These are phyloP conservation scores for Cryptococcus sp. DNA, from an alignment of 1,284 basidiomycete genomes.

Conservation along the genomic window DNA sequence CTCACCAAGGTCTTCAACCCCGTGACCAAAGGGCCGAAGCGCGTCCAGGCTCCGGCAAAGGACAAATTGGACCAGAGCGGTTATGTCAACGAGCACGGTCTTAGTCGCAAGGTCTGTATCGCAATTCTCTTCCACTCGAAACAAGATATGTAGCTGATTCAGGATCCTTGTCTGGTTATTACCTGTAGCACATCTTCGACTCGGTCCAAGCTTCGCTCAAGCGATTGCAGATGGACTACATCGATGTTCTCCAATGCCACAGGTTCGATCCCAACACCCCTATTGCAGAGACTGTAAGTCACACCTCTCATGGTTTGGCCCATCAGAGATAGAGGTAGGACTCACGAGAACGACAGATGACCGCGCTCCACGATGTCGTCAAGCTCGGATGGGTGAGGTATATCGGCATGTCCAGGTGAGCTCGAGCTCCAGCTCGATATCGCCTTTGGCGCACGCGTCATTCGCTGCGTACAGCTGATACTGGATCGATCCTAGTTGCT, in stretches of 20 bases:
- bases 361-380: conserved; percentile 69
- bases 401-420: conserved; percentile 62
- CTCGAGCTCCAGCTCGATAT: too few relatives aligned
- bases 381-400: conserved; percentile 66
- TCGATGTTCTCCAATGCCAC: conserved; percentile 59
- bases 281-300: conserved; percentile 7
- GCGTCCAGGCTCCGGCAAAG: conserved; percentile 10
- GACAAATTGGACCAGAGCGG: conserved; percentile 1
- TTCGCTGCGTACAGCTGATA: neutral
- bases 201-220: conserved; percentile 66
- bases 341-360: conserved; percentile 56
- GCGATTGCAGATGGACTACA: conserved; percentile 69
- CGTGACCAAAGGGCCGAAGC: conserved; percentile 4
- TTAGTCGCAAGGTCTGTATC: conserved; percentile 53
- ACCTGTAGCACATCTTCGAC: conserved; percentile 64
- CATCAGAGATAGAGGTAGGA: neutral
- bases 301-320: neutral
- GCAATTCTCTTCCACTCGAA: too few relatives aligned
- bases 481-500: conserved; percentile 29
- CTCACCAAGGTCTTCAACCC: conserved; percentile 66
- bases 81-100: conserved; percentile 56
- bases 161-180: neutral
- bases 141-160: neutral
- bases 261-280: conserved; percentile 59
- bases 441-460: neutral